A percentile compares a stretch with the other conserved stretches of the same genome.
These are phyloP conservation scores for Epicoccum nigrum DNA, from an alignment of 2,329 filamentous ascomycete species.

Conservation along the genomic window DNA sequence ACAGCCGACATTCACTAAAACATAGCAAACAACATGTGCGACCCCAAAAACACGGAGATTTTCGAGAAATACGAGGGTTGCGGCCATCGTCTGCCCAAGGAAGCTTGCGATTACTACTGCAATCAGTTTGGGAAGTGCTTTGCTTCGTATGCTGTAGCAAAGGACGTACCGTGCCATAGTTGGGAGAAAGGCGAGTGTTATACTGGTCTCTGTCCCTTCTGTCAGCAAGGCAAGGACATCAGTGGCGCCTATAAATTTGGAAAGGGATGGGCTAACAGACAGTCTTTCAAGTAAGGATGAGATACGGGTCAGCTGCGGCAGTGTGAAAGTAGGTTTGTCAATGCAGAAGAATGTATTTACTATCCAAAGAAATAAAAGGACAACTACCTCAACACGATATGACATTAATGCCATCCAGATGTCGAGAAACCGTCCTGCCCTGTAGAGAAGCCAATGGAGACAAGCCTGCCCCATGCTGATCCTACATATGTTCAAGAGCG, in stretches of 20 bases:
- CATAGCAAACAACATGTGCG: background rate
- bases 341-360: slow-evolving; percentile 11
- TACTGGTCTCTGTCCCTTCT: background rate
- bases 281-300: background rate
- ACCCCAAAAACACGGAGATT: background rate
- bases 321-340: too few relatives aligned
- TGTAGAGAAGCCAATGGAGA: background rate
- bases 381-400: slow-evolving; percentile 2
- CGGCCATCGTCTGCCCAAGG: slow-evolving; percentile 2
- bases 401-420: slow-evolving; percentile 2
- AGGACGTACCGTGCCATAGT: background rate
- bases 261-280: background rate
- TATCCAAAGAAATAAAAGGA: slow-evolving; percentile 6
- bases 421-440: slow-evolving; percentile 9
- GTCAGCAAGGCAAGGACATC: slow-evolving; percentile 3
- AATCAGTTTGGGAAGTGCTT: background rate
- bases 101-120: slow-evolving; percentile 1
- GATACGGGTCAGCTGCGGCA: background rate
- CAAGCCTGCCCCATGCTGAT: background rate
- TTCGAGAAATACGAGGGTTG: slow-evolving; percentile 4
- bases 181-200: background rate
- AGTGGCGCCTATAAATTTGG: background rate
- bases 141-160: background rate
- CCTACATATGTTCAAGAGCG: slow-evolving; percentile 1
- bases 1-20: too few relatives aligned